Evolutionary conservation across 2,329 filamentous ascomycete genomes (phyloP), one percentile per base, ranked within the genome.

Genomic region (Colletotrichum limetticola): DNA sequence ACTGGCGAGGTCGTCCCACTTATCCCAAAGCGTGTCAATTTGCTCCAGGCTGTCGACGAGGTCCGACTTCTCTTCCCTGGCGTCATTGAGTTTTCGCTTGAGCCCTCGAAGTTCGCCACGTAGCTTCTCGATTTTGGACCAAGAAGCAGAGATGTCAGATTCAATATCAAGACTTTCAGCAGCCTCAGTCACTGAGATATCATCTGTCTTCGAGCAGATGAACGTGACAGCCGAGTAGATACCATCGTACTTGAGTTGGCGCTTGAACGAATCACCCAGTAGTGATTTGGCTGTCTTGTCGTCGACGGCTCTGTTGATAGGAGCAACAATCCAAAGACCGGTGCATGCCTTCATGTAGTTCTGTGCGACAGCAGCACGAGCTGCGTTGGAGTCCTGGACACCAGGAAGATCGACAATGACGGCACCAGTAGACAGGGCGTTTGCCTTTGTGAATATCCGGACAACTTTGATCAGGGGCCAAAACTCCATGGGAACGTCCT

Each of bases 121-220:
- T 49, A 83, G 66, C 8, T 76, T 52, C 6, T 80, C 75, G 2
- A 80, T 76, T 22, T 75, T 76, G 2, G 76, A 71, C 74, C 76
- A 85, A 78, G 77, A 86, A 80, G 69, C 78, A 1, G 75, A 76
- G 62, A 83, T 37, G 19, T 72, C 56, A 8, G 49, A 19, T 16
- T 70, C 71, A 6, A 70, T 66, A 30, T 76, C 78, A 8, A 88
- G 78, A 28, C 78, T 82, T 22, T 83, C 81, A 0, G 77, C 65
- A 19, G 79, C 78, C 68, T 85, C 84, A 0, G 75, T 82, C 9
- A 80, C 71, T 1, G 76, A 77, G 8, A 92, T 90, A 64, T 92
- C 89, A 75, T 92, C 91, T 0, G 89, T 90, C 76, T 92, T 92
- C n/a, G 85, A 88, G 76, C 90, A 92, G 14, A 92, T 89, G 71